Evolutionary conservation across 192 early-diverging fungal species (phyloP), one percentile per base, ranked within the genome.

Genomic region (Gryganskiella cystojenkinii): DNA sequence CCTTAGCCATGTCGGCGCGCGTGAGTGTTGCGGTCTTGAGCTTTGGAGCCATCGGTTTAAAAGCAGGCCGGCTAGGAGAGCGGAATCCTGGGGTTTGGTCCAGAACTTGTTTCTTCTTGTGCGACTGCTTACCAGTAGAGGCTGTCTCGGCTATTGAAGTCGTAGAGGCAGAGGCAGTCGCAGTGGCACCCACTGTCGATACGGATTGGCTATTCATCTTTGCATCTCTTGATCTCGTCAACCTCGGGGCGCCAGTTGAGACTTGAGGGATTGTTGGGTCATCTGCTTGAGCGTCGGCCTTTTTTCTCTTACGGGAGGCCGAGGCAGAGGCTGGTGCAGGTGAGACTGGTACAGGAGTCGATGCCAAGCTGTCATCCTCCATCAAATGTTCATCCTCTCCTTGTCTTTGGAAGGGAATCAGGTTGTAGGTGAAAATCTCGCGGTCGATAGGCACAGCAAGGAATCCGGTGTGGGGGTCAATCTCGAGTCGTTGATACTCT

Each of bases 351-450:
- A 30, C 31, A 9, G 50, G 42, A 33, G 37, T 14, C 3, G 33
- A 7, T 27, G 24, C n/a, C 17, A 25, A 15, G 24, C 44, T 25
- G 17, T 25, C 22, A 28, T 71, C 49, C 31, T 45, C 56, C 8
- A 31, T 5, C 37, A 40, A 9, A 9, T 40, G 37, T 5, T 40
- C 30, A 0, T 31, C 37, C 22, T 59, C 46, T 19, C 14, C 35
- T n/a, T 51, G 31, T 45, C 45, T 45, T 20, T 55, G 66, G 46
- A 83, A 72, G 22, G 78, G 82, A 8, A 64, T 37, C 22, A 76
- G 11, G 56, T 73, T 81, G 58, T 87, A 87, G 1, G 81, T 69
- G 31, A 89, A 85, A n/a, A 90, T 82, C 49, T 86, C 84, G 9
- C 73, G 71, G 62, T 87, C 75, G 25, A 87, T 76, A 5, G 62